Evolutionary conservation across 2,329 filamentous ascomycete species (phyloP), one percentile per base, ranked within the genome.

Genomic region (Aspergillus sp.): DNA sequence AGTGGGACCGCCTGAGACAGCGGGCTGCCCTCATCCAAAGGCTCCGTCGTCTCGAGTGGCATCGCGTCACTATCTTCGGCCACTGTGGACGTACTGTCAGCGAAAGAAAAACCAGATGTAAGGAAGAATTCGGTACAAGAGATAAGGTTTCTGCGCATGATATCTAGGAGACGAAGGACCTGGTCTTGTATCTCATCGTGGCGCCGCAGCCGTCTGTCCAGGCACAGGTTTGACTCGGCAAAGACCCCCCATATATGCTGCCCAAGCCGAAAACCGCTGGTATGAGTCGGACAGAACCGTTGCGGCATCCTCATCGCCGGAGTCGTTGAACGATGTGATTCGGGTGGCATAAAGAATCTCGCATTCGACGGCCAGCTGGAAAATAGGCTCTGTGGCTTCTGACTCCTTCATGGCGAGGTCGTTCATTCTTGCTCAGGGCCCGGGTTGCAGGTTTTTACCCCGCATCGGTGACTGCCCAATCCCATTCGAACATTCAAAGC

Each of bases 221-320:
- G 31, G 17, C 54, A 57, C 0, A 57, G 11, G n/a, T 57, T 50
- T 19, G 54, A 43, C 46, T 49, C 46, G 15, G 54, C 45, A 28
- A 57, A 57, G 1, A 57, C 54, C 2, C 54, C 54, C 46, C n/a
- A 50, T 7, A 11, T 50, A 57, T 11, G 54, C 45, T 9, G 54
- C 54, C 54, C 54, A 57, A 22, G 54, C 22, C 8, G 43, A 17
- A 34, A 57, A 57, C 4, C 54, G 54, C 30, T 57, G 54, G 46
- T 57, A 57, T 3, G 49, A 8, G 23, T 57, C 54, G 2, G 47
- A 57, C 15, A 57, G 25, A 11, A 57, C 17, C 9, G 28, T 49
- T 3, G 46, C 30, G 2, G 28, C 54, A 57, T 57, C 49, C 17
- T 43, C 11, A 50, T 57, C 31, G 5, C 34, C 34, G 13, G 7